Base-by-base conservation (phyloP, 805 yeast genomes). In the Metschnikowia hibisci region DNA sequence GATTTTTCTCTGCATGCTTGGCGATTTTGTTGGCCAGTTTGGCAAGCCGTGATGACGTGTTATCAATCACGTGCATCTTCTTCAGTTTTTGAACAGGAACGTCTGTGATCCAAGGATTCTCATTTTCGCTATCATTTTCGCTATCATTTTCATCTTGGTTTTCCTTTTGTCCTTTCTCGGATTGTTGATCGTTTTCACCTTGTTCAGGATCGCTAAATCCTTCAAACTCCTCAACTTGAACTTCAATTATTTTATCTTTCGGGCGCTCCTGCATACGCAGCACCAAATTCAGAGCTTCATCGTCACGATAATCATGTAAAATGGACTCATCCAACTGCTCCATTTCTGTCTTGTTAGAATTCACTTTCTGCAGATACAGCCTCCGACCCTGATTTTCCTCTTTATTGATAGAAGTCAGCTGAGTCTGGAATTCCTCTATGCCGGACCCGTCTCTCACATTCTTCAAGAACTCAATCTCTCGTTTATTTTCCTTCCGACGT, bases 331-430 rank as follows among this genome's bases (percentile, higher is more conserved):
- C 53, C 29, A 71, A 64, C 27, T 64, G 33, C 43, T 46, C 63
- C 31, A 55, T 55, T 13, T 57, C 65, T 2, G 62, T 64, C 31
- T 69, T 65, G 30, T 67, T 58, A n/a, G 64, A 64, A 9, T 67
- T 58, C 3, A 80, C 76, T 10, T 71, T 67, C 4, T 96, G 93
- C 3, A 90, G 78, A 57, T 87, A 89, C 11, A 80, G 70, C 62
- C 96, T 74, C 67, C 96, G 80, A 32, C 98, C 98, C 48, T 75
- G 74, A 58, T 87, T 88, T 35, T 80, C 61, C 30, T 58, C 60
- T 12, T 73, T 64, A 51, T 78, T 80, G 15, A 80, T 78, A 14
- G 75, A 67, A 39, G 60, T 61, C 27, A 58, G 66, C 6, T 57
- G 63, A 9, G 63, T 64, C 11, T 58, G 60, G 27, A 60, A 64